Base-by-base conservation (phyloP, 164 flowering plant genomes). In the Tetracentron sinense region DNA sequence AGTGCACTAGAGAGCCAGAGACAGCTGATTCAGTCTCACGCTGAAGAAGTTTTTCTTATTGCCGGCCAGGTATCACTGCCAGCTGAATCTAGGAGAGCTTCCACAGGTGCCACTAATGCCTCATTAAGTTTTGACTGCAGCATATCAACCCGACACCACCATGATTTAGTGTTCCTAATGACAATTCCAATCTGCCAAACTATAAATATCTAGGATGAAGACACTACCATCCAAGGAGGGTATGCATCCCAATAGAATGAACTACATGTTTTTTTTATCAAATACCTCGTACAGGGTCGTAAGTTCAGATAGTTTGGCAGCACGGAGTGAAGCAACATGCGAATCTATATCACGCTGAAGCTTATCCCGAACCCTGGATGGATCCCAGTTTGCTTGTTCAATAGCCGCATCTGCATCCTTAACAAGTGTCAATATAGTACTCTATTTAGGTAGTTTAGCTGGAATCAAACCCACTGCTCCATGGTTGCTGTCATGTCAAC, bases 31-130 rank as follows among this genome's bases (percentile, higher is more conserved):
- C 85, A 54, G 88, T 84, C 80, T 92, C 99, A 53, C 81, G 84
- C 7, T 28, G 71, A 53, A 90, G 85, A 76, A 95, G 90, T 55
- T 82, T n/a, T 92, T 72, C 86, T 88, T 71, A 95, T 90, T 61
- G 97, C 77, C 1, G 92, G 88, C 99, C 99, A 95, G 30, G 99
- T 95, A 31, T 85, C 96, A 64, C 63, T 69, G 58, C 77, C 75
- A 65, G 98, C 96, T 68, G 83, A 87, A 75, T 92, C 97, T 60
- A 95, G 69, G 71, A 92, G 90, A 61, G 88, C 90, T 73, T 87
- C 99, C 57, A 95, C 91, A 31, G 99, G 96, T 69, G 80, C 99
- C 38, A 78, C 62, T 60, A 95, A 79, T 57, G 97, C 90, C 55
- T 81, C 85, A 26, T 81, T 81, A 50, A 95, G 75, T 83, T 83